Conservation (phyloP, 768 basidiomycete genomes). For the Chiua virens region DNA sequence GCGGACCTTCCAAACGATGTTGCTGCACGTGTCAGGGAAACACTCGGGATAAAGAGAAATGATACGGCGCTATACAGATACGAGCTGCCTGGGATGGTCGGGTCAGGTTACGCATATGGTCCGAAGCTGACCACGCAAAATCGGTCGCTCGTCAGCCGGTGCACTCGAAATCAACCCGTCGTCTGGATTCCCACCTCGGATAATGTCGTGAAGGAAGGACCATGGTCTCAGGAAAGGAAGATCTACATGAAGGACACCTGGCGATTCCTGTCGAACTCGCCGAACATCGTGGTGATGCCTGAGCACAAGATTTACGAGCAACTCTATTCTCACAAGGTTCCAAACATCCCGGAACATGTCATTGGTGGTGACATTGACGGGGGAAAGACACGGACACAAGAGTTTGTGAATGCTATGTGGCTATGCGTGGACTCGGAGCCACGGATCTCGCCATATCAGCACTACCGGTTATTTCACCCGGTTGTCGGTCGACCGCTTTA, state of each 20-base stretch:
- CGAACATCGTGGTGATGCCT: no score
- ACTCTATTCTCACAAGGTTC: not conserved
- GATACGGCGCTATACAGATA: not conserved
- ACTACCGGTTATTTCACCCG: no score
- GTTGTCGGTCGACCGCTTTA: no score
- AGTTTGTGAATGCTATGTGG: not conserved
- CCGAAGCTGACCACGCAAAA: slow-evolving; percentile 4
- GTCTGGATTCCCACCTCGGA: no score
- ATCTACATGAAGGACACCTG: no score
- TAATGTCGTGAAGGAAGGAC: no score
- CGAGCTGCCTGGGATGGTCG: not conserved
- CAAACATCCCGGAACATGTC: slow-evolving; percentile 1
- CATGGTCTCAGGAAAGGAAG: no score
- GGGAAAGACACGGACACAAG: not conserved
- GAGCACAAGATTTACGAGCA: not conserved
- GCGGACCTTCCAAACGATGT: no score
- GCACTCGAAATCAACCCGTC: no score
- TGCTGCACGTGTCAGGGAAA: not conserved
- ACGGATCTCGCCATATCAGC: no score
- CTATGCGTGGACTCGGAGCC: not conserved
- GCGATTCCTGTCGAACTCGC: slow-evolving; percentile 1
- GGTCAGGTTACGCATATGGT: not conserved
- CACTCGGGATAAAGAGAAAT: not conserved
- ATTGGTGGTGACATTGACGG: not conserved
- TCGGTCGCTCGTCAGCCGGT: no score